phyloP scores from a whole-genome alignment of 495 filamentous ascomycete genomes.

The Cryomyces minteri region DNA sequence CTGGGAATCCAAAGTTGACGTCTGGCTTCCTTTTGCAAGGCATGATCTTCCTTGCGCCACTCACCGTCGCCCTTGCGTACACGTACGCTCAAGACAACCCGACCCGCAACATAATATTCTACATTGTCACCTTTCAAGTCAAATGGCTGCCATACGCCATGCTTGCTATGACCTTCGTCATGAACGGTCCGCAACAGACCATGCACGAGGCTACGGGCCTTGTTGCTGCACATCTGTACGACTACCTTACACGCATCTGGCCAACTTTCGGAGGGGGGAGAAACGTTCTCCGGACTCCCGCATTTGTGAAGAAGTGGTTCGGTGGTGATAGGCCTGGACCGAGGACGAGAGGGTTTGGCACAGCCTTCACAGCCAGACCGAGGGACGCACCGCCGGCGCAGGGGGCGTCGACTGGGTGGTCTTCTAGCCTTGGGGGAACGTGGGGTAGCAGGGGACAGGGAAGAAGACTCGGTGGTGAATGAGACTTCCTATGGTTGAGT shows the following conservation, averaged over 20 bases:
- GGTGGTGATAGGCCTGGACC: constrained; percentile 21
- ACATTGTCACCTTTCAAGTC: constrained; percentile 58
- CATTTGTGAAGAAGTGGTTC: constrained; percentile 43
- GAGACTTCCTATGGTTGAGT: no score
- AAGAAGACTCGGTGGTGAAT: constrained; percentile 5
- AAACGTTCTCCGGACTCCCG: constrained; percentile 53
- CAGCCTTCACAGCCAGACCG: constrained; percentile 17
- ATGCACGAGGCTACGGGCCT: constrained; percentile 47
- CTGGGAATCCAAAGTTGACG: no score
- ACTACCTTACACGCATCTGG: constrained; percentile 69
- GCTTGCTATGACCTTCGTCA: constrained; percentile 48
- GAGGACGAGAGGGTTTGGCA: constrained; percentile 37
- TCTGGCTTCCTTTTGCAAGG: no score
- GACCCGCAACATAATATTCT: constrained; percentile 47
- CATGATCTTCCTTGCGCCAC: constrained; percentile 22
- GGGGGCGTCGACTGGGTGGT: constrained; percentile 3
- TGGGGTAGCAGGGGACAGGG: constrained; percentile 6
- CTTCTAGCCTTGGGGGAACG: constrained; percentile 6
- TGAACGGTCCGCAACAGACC: constrained; percentile 26
- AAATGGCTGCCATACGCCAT: constrained; percentile 61
- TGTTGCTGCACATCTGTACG: constrained; percentile 64
- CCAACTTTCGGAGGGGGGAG: constrained; percentile 65
- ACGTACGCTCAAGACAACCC: constrained; percentile 70
- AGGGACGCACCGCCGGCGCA: constrained; percentile 4
- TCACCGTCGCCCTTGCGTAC: constrained; percentile 63